Percentiles rank a stretch among this genome's conserved stretches.
Evolutionary conservation across 2,329 filamentous ascomycete species (phyloP).

Genomic region (Cordyceps cicadae): DNA sequence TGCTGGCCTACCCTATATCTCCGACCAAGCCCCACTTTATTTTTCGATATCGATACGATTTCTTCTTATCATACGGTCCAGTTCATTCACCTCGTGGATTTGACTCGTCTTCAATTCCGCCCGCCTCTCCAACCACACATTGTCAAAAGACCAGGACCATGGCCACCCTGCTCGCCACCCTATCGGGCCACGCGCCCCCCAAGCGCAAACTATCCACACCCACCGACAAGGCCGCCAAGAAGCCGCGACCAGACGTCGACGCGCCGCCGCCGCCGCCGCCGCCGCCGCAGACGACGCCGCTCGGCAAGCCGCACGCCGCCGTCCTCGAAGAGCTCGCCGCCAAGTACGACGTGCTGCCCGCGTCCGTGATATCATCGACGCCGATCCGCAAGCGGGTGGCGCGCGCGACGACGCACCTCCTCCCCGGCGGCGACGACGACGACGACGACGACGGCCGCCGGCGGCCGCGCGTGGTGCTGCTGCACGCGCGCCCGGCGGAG

Average conservation of each 20-base stretch:
- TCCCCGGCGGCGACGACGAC: constrained; percentile 11
- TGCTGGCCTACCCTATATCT: not conserved
- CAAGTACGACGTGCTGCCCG: constrained; percentile 41
- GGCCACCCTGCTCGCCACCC: not conserved
- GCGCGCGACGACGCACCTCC: constrained; percentile 37
- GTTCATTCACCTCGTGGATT: not conserved
- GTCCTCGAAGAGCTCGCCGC: constrained; percentile 31
- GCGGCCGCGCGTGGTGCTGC: constrained; percentile 30
- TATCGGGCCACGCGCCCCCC: not conserved
- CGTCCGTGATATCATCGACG: constrained; percentile 52
- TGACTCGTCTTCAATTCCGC: not conserved
- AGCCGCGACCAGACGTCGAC: not conserved
- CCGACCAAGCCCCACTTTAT: not conserved
- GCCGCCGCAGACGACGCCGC: constrained; percentile 1
- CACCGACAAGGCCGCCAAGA: not conserved
- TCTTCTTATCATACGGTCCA: not conserved
- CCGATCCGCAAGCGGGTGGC: constrained; percentile 49
- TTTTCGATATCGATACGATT: not conserved
- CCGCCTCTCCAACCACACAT: not conserved
- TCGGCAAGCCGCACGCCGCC: constrained; percentile 9
- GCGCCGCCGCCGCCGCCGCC: not conserved
- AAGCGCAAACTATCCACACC: constrained; percentile 1
- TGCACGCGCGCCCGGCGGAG: constrained; percentile 36
- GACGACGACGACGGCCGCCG: not conserved
- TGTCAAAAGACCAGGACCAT: not conserved